Conservation (phyloP, 2,329 filamentous ascomycete species). For the Xylariaceae sp. region DNA sequence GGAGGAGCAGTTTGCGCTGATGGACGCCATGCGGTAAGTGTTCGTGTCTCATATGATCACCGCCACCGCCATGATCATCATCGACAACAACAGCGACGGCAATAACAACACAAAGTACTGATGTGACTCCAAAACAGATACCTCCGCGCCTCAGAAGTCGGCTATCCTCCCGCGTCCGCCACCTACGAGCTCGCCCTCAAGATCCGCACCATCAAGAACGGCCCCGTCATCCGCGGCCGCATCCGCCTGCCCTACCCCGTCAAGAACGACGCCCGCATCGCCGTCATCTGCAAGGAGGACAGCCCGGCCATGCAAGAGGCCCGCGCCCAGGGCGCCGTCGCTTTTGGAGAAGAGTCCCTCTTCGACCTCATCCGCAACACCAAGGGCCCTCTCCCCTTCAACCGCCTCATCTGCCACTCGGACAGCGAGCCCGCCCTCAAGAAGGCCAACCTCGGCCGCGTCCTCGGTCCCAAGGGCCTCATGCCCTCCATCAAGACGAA, state of each 20-base stretch:
- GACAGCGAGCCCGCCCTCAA: constrained; percentile 74
- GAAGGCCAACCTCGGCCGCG: constrained; percentile 73
- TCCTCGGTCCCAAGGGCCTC: constrained; percentile 82
- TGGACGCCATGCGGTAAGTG: constrained; percentile 84
- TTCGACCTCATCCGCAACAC: constrained; percentile 70
- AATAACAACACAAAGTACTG: neutral
- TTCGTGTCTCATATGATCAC: neutral
- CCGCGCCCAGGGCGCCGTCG: constrained; percentile 69
- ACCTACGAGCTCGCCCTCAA: constrained; percentile 91
- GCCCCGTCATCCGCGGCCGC: constrained; percentile 80
- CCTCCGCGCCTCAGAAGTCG: constrained; percentile 88
- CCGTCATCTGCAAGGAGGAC: constrained; percentile 83
- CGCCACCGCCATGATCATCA: too few relatives aligned
- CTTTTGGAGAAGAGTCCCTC: constrained; percentile 81
- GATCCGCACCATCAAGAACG: constrained; percentile 78
- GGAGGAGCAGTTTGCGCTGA: constrained; percentile 72
- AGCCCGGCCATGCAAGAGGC: constrained; percentile 73
- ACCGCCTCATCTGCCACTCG: constrained; percentile 80
- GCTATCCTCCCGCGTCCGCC: constrained; percentile 63
- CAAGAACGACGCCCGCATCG: constrained; percentile 82
- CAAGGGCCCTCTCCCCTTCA: constrained; percentile 76
- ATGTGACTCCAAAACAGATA: constrained; percentile 55
- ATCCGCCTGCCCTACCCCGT: constrained; percentile 86
- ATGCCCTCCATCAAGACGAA: constrained; percentile 90
- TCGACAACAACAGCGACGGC: too few relatives aligned